phyloP scores from a whole-genome alignment of 2,329 filamentous ascomycete species.

The Xylaria sp. region DNA sequence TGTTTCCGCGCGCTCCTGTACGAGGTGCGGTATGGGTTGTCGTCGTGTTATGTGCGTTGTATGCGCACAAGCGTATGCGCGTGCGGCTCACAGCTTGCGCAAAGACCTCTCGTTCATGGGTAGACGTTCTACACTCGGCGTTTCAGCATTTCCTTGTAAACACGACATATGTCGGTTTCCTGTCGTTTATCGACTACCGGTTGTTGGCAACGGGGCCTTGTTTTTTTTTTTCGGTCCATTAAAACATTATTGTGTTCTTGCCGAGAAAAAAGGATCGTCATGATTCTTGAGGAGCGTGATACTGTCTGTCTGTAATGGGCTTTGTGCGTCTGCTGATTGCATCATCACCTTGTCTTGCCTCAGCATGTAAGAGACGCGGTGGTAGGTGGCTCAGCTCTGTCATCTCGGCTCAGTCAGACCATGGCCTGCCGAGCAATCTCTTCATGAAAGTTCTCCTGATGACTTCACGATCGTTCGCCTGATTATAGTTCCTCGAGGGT shows the following conservation, averaged over 20 bases:
- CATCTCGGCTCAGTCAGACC: conserved; percentile 38
- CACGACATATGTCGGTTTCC: conserved; percentile 10
- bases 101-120: conserved; percentile 10
- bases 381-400: conserved; percentile 8
- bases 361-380: conserved; percentile 16
- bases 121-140: conserved; percentile 21
- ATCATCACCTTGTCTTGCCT: not conserved
- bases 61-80: conserved; percentile 29
- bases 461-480: not conserved
- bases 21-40: conserved; percentile 21
- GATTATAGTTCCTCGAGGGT: not conserved
- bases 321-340: conserved; percentile 22
- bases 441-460: conserved; percentile 44
- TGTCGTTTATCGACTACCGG: conserved; percentile 13
- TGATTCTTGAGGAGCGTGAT: not conserved
- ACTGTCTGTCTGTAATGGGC: conserved; percentile 2
- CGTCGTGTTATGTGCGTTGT: conserved; percentile 13
- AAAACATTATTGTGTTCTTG: conserved; percentile 1
- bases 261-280: not conserved
- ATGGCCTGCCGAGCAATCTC: conserved; percentile 53
- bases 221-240: not conserved
- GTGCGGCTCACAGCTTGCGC: conserved; percentile 33
- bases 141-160: conserved; percentile 23
- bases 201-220: not conserved
- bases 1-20: not conserved